Evolutionary conservation across 345 rosid species (phyloP), one percentile per base, ranked within the genome.

Genomic region (Clarkia xantiana): DNA sequence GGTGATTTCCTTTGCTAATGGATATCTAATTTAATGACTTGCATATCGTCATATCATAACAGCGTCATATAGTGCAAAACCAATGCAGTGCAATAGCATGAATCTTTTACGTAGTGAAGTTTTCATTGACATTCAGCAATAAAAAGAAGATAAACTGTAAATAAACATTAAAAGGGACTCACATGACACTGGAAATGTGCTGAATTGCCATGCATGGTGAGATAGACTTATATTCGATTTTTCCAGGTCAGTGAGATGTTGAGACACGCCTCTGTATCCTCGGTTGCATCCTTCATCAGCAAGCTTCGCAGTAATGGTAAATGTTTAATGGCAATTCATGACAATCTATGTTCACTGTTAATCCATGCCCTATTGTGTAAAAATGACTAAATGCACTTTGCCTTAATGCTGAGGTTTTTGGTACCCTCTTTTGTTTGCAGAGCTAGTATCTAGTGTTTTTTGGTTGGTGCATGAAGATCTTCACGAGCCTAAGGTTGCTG

Each of bases 381-480:
- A 29, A 29, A 29, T 29, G 36, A 10, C 36, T 29, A 29, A 5
- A 5, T 3, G 5, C 5, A 29, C n/a, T n/a, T 29, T 5, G 36
- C 36, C 8, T 1, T 29, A 29, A 40, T 70, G 49, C 52, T 55
- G 17, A 55, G n/a, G 11, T 53, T 59, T 52, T 29, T 15, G 38
- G 11, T 19, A 17, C 46, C 19, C 62, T 54, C 48, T 47, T 20
- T 66, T 60, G 53, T 49, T 43, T 56, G 77, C 81, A 81, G 96
- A 69, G 52, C 70, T 74, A 58, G 61, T 82, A 58, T 86, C 78
- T 42, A 61, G 82, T 65, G 52, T 67, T 59, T 81, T 80, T 61
- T 84, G 94, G 95, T 61, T 78, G 64, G 44, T 81, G 22, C 95
- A 81, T 76, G 69, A 84, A 10, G 96, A 86, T 55, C 80, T 86